Base-by-base conservation (phyloP, 2,329 filamentous ascomycete species). In the Iodosphaeria phyllophila region DNA sequence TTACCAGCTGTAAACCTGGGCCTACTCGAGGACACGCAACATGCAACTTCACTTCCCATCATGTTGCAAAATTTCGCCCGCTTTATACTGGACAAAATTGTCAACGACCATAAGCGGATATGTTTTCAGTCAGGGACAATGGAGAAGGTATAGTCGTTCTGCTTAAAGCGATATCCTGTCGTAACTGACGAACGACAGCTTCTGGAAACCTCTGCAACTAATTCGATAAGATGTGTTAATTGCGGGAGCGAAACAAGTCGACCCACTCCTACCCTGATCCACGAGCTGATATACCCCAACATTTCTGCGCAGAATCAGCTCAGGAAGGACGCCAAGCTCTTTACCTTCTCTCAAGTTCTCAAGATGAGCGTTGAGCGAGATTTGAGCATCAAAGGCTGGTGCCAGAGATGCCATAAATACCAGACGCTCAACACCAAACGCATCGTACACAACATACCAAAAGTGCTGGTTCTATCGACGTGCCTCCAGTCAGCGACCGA, bases 281-380 rank as follows among this genome's bases (percentile, higher is more conserved):
- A 83, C 38, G 84, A 95, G 36, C 56, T 95, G 29, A 62, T 82
- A 9, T 95, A 95, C 8, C 60, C 58, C 30, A 46, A 51, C 35
- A 37, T 46, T 39, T 18, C 20, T 14, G 8, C 26, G 4, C 30
- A 64, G 50, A 66, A 68, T 45, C 32, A 52, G 4, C 47, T 53
- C 5, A 42, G 44, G 12, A 51, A 65, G 27, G 63, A 58, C 29
- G 21, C 45, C 52, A 21, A 64, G 62, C 46, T 49, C 51, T 24
- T 62, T 56, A 79, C 63, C 25, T 98, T 98, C 45, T 92, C 83
- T 1, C 78, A 89, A 41, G 71, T 93, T 23, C 56, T 98, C n/a
- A 92, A 93, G 46, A 71, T 72, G 26, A 92, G 83, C 34, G 74
- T 98, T 16, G 86, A 95, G 49, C 64, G 82, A 26, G 82, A 93